phyloP scores from a whole-genome alignment of 2,329 filamentous ascomycete species.

The Aureobasidium sp. region DNA sequence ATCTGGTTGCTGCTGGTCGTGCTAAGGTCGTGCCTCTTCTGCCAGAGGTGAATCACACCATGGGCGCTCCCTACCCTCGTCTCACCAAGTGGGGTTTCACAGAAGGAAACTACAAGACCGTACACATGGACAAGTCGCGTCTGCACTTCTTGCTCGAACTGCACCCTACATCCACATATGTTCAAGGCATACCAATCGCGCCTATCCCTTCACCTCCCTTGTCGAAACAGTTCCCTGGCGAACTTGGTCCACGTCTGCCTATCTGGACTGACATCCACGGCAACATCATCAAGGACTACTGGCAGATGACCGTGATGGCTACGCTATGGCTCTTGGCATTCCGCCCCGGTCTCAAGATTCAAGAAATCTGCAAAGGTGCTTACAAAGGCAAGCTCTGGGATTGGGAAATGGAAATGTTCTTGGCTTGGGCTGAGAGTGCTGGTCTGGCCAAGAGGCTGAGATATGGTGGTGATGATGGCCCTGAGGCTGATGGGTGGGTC shows the following conservation, averaged over 20 bases:
- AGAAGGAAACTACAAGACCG: slow-evolving; percentile 62
- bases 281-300: slow-evolving; percentile 48
- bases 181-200: slow-evolving; percentile 8
- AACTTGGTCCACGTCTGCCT: slow-evolving; percentile 46
- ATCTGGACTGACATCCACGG: slow-evolving; percentile 67
- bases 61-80: slow-evolving; percentile 31
- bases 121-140: slow-evolving; percentile 57
- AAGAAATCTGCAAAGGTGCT: slow-evolving; percentile 35
- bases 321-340: slow-evolving; percentile 56
- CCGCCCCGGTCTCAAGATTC: slow-evolving; percentile 43
- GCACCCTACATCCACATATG: slow-evolving; percentile 50
- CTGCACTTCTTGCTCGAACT: slow-evolving; percentile 57
- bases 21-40: slow-evolving; percentile 47
- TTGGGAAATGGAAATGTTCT: slow-evolving; percentile 53
- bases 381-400: slow-evolving; percentile 52
- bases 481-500: not conserved
- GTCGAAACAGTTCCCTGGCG: slow-evolving; percentile 17
- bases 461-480: slow-evolving; percentile 19
- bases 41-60: slow-evolving; percentile 46
- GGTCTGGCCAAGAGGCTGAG: slow-evolving; percentile 41
- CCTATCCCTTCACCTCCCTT: slow-evolving; percentile 20
- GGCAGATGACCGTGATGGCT: slow-evolving; percentile 55
- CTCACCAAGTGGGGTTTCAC: slow-evolving; percentile 58
- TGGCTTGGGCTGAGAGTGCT: slow-evolving; percentile 50
- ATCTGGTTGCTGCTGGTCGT: slow-evolving; percentile 52